Evolutionary conservation across 2,329 filamentous ascomycete genomes (phyloP).

Genomic region (Hymenoscyphus infarciens): DNA sequence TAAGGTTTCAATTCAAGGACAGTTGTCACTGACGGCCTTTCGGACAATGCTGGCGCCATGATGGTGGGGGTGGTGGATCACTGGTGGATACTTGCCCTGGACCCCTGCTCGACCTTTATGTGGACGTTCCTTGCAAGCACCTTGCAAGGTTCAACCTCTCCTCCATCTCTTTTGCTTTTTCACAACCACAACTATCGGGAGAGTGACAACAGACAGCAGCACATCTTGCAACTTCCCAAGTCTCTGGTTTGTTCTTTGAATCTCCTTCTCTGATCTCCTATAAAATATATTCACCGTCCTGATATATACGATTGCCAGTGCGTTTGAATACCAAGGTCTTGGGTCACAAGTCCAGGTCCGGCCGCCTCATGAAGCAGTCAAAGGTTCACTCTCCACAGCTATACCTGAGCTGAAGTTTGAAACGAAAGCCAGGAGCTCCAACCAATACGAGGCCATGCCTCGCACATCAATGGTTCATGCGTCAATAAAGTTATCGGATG

Average conservation of each 20-base stretch:
- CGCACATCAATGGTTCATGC: neutral
- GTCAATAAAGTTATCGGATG: neutral
- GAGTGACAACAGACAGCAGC: neutral
- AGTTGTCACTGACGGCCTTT: neutral
- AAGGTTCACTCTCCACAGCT: neutral
- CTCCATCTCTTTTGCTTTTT: neutral
- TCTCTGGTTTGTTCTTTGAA: neutral
- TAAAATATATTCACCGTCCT: no score
- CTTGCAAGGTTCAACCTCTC: neutral
- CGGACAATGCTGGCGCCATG: neutral
- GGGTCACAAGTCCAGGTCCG: neutral
- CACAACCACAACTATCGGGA: neutral
- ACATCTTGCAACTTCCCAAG: neutral
- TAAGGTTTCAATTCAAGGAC: neutral
- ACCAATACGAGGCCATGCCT: neutral
- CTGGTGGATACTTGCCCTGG: no score
- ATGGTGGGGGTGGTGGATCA: neutral
- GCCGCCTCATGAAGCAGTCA: neutral
- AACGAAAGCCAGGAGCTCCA: neutral
- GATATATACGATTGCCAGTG: neutral
- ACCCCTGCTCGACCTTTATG: neutral
- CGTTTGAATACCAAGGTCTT: neutral
- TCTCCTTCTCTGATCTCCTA: neutral
- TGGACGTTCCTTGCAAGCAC: neutral
- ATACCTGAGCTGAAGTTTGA: neutral